phyloP scores from a whole-genome alignment of 2,329 filamentous ascomycete species.

The Aureobasidium sp. region DNA sequence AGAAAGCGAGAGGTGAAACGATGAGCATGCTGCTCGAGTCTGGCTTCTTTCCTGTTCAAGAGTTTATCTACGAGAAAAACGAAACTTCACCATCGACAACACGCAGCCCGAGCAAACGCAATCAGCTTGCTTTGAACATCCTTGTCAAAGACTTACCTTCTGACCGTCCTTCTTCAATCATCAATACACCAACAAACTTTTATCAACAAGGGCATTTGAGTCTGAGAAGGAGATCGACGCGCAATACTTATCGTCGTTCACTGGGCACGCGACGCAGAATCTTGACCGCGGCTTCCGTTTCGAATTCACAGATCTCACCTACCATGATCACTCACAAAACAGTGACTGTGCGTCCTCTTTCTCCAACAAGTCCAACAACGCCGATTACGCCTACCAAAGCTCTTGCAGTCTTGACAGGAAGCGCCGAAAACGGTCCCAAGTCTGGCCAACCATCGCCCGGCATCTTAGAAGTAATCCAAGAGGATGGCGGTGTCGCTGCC shows the following conservation, averaged over 20 bases:
- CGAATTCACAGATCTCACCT: background rate
- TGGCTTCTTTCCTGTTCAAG: slow-evolving; percentile 23
- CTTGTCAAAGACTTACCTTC: slow-evolving; percentile 7
- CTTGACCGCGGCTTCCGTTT: background rate
- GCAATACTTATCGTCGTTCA: background rate
- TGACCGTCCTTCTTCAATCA: slow-evolving; percentile 1
- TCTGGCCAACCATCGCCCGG: slow-evolving; percentile 5
- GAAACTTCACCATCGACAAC: background rate
- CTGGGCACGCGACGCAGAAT: background rate
- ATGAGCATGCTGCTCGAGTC: slow-evolving; percentile 27
- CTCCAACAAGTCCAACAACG: background rate
- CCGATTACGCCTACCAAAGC: slow-evolving; percentile 9
- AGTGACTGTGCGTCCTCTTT: background rate
- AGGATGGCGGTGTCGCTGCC: background rate
- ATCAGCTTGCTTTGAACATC: slow-evolving; percentile 11
- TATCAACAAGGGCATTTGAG: background rate
- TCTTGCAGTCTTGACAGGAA: background rate
- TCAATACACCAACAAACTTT: slow-evolving; percentile 7
- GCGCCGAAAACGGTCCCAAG: slow-evolving; percentile 10
- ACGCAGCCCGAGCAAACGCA: background rate
- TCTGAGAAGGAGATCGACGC: background rate
- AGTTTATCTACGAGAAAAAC: slow-evolving; percentile 7
- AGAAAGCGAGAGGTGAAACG: slow-evolving; percentile 18
- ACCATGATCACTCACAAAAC: background rate
- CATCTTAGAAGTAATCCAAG: slow-evolving; percentile 8